Evolutionary conservation across 2,329 filamentous ascomycete genomes (phyloP), one percentile per base, ranked within the genome.

Genomic region (Aspergillus eucalypticola): DNA sequence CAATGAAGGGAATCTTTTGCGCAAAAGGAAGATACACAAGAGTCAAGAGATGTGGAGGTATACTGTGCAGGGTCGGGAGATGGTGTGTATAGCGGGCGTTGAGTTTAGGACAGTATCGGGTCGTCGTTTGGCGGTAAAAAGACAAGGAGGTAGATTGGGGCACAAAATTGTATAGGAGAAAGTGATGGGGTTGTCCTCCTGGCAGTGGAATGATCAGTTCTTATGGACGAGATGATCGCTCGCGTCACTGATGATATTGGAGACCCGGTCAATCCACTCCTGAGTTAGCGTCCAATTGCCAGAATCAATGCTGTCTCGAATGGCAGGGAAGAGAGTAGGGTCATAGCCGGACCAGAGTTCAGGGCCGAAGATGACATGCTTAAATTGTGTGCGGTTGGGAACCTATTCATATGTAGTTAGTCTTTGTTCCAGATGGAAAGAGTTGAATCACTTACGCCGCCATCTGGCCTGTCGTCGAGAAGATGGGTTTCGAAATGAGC

Each of bases 281-380:
- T 90, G 86, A 3, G 90, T 90, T 11, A 85, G 75, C 1, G 77
- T 80, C 90, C 89, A 93, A 68, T 96, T 86, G 25, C 85, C 84
- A 3, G 82, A 84, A 63, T 90, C 86, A 42, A 97, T 81, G 8
- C 89, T 88, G 70, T 97, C 93, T 59, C 91, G 84, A 58, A 97
- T 90, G n/a, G 88, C 89, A 0, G 94, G 94, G 78, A 96, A 96
- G 63, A 86, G 86, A 0, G 85, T 84, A 58, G 85, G 84, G 32
- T 89, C 84, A 66, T 88, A 85, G 39, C 84, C 86, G 35, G 88
- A 88, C 89, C 91, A 93, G 2, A 86, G 80, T 70, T 91, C 86
- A 0, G 95, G 95, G 1, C 90, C 94, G 73, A 93, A 96, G 59
- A 99, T 79, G 71, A 96, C 84, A 76, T 97, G 95, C 76, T 96